A percentile compares a stretch with the other conserved stretches of the same genome.
Conservation (phyloP, 805 yeast species). For the Saccharomyces cerevisiae region DNA sequence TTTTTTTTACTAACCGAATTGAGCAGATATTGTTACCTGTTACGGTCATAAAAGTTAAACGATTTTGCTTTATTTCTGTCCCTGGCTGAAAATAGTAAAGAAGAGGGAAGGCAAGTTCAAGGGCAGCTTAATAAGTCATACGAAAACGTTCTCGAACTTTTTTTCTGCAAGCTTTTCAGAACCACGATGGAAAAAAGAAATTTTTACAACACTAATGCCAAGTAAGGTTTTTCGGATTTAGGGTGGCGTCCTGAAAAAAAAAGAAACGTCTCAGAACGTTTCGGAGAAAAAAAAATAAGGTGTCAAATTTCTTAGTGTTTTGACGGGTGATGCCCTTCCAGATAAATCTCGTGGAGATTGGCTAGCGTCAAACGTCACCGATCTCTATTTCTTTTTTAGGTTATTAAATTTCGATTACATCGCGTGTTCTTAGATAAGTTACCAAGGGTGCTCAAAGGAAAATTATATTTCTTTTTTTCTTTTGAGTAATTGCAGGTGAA, state of each 20-base stretch:
- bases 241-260: background rate
- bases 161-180: background rate
- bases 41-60: background rate
- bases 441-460: background rate
- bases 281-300: background rate
- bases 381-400: background rate
- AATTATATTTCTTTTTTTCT: no score
- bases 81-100: background rate
- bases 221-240: background rate
- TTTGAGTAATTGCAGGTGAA: no score
- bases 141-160: background rate
- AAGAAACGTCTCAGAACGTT: background rate
- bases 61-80: background rate
- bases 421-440: background rate
- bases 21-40: background rate
- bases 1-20: background rate
- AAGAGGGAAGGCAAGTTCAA: background rate
- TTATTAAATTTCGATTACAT: no score
- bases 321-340: background rate
- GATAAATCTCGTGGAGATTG: background rate
- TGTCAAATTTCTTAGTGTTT: background rate
- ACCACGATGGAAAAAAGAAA: background rate
- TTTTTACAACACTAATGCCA: background rate
- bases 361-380: background rate
- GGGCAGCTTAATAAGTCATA: background rate